Conservation (phyloP, 164 flowering plant genomes). For the Buxus sempervirens region DNA sequence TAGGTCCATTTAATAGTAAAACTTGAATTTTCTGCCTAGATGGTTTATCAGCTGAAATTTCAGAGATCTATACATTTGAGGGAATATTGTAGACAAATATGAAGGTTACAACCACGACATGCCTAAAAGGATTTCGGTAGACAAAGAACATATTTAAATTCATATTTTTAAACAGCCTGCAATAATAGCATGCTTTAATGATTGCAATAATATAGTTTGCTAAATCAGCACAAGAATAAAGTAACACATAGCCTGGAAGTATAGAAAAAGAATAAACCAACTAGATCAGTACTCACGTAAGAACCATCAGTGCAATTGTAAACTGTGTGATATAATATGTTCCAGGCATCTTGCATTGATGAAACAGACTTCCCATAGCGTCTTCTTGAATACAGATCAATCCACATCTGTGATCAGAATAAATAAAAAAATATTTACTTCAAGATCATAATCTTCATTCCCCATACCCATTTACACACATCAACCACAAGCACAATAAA, state of each 20-base stretch:
- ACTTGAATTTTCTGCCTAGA: neutral
- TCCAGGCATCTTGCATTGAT: slow-evolving; percentile 60
- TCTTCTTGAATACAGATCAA: slow-evolving; percentile 44
- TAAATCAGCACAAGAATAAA: neutral
- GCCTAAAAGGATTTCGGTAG: neutral
- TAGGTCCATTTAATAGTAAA: neutral
- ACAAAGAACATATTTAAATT: too few relatives aligned
- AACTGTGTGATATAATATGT: slow-evolving; percentile 51
- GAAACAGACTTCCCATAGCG: slow-evolving; percentile 54
- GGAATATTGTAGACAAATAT: neutral
- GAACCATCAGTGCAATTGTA: slow-evolving; percentile 83
- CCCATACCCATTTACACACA: neutral
- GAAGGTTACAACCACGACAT: neutral
- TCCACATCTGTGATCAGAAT: slow-evolving; percentile 45
- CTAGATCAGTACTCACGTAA: slow-evolving; percentile 42
- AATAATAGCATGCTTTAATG: neutral
- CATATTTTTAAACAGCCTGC: too few relatives aligned
- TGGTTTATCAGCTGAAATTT: too few relatives aligned
- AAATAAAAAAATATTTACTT: neutral
- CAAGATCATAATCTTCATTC: neutral
- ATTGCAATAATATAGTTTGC: neutral
- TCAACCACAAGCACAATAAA: neutral
- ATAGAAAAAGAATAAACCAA: neutral
- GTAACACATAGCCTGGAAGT: neutral
- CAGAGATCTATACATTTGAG: neutral